Conservation (phyloP, 2,329 filamentous ascomycete genomes). For the Verticillium albo-atrum region DNA sequence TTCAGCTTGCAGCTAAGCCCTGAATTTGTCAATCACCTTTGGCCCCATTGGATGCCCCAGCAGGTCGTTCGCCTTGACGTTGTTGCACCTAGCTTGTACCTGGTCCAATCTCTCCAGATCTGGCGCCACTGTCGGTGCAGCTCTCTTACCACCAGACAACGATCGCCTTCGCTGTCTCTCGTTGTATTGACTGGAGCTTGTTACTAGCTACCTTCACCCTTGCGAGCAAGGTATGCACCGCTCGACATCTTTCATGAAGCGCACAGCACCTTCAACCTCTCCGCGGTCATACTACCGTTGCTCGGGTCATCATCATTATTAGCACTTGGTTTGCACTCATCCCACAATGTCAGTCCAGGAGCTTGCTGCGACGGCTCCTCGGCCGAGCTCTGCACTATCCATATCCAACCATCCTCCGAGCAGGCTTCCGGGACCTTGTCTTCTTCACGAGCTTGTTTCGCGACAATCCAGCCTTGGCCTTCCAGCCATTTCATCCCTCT, state of each 20-base stretch:
- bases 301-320: background rate
- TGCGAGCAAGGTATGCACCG: background rate
- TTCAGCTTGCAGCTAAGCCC: conserved; percentile 6
- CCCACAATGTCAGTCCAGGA: background rate
- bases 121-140: background rate
- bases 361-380: background rate
- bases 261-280: background rate
- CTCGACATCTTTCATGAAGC: background rate
- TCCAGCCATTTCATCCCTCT: conserved; percentile 61
- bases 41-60: conserved; percentile 4
- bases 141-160: background rate
- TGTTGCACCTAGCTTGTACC: background rate
- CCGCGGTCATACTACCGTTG: background rate
- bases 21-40: conserved; percentile 14
- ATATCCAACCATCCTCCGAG: conserved; percentile 35
- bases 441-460: conserved; percentile 57
- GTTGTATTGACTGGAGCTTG: background rate
- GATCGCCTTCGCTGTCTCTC: background rate
- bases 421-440: conserved; percentile 35
- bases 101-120: background rate
- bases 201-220: background rate
- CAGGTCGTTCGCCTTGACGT: background rate
- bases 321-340: background rate
- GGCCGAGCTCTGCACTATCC: background rate
- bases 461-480: conserved; percentile 23